These are phyloP conservation scores for Arthrinium puccinioides DNA, from an alignment of 2,329 filamentous ascomycete genomes.

Conservation along the genomic window DNA sequence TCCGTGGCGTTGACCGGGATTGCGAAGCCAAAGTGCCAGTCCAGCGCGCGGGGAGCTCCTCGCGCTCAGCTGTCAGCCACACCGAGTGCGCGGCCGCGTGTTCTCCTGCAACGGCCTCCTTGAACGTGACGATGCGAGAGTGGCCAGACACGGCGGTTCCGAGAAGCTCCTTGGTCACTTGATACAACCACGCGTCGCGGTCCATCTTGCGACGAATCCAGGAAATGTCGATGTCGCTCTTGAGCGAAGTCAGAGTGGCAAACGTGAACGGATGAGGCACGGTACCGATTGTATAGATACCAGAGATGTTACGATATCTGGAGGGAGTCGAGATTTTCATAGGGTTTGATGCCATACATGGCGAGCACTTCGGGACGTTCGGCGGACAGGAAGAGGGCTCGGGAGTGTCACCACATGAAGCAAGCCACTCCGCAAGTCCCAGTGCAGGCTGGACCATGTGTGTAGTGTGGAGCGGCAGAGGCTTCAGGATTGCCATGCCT, in stretches of 20 bases:
- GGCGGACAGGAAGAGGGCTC: conserved; percentile 76
- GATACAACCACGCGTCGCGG: conserved; percentile 73
- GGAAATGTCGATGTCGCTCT: conserved; percentile 51
- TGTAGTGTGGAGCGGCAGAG: conserved; percentile 67
- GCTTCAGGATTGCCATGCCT: conserved; percentile 78
- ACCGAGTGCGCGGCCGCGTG: conserved; percentile 57
- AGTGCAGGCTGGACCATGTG: conserved; percentile 63
- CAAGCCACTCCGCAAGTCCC: conserved; percentile 67
- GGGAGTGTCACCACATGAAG: conserved; percentile 66
- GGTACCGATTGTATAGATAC: conserved; percentile 73
- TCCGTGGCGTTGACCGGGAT: conserved; percentile 54
- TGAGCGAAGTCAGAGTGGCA: conserved; percentile 57
- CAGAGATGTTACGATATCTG: conserved; percentile 64
- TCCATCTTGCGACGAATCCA: conserved; percentile 61
- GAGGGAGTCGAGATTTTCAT: conserved; percentile 61
- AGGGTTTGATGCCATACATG: conserved; percentile 59
- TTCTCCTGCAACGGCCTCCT: conserved; percentile 71
- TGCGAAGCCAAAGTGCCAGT: conserved; percentile 85
- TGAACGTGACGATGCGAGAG: conserved; percentile 65
- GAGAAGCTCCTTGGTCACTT: conserved; percentile 63
- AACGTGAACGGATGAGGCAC: conserved; percentile 90
- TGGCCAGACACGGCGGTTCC: conserved; percentile 55
- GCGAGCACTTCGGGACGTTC: conserved; percentile 65
- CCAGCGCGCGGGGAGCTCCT: conserved; percentile 57
- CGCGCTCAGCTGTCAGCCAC: conserved; percentile 70